phyloP scores from a whole-genome alignment of 371 early-diverging fungal genomes.

The Batrachochytrium dendrobatidis region DNA sequence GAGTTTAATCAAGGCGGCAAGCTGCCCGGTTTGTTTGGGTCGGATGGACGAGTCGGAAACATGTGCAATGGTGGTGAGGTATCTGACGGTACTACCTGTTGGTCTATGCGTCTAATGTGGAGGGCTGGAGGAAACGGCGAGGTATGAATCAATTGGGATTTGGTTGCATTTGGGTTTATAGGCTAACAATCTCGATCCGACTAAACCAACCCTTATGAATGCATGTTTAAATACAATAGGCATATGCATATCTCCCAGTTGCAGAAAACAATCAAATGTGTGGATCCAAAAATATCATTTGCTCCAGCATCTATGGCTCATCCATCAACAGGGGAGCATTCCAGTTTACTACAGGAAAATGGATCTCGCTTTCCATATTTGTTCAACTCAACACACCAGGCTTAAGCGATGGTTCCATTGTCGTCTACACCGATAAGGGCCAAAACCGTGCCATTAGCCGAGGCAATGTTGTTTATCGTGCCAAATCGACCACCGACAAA shows the following conservation, averaged over 20 bases:
- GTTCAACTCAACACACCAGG: not conserved
- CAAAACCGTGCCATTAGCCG: not conserved
- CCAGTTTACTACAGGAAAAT: not conserved
- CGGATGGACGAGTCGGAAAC: not conserved
- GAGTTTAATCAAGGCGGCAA: conserved; percentile 1
- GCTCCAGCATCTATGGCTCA: not conserved
- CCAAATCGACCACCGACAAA: not conserved
- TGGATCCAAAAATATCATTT: not conserved
- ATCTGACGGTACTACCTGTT: not conserved
- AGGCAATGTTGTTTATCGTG: not conserved
- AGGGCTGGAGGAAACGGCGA: not conserved
- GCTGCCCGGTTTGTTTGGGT: not conserved
- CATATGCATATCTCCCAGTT: not conserved
- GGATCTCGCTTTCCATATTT: not conserved
- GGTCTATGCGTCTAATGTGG: not conserved
- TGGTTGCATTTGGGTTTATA: not conserved
- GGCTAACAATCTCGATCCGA: not conserved
- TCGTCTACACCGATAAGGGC: conserved; percentile 1
- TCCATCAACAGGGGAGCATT: not conserved
- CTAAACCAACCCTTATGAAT: too few species aligned
- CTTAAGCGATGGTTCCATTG: not conserved
- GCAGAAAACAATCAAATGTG: not conserved
- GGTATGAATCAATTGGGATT: not conserved
- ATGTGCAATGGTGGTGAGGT: not conserved
- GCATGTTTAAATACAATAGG: too few species aligned